These are phyloP conservation scores for Fusarium ramigenum DNA, from an alignment of 2,329 filamentous ascomycete species.

Conservation along the genomic window DNA sequence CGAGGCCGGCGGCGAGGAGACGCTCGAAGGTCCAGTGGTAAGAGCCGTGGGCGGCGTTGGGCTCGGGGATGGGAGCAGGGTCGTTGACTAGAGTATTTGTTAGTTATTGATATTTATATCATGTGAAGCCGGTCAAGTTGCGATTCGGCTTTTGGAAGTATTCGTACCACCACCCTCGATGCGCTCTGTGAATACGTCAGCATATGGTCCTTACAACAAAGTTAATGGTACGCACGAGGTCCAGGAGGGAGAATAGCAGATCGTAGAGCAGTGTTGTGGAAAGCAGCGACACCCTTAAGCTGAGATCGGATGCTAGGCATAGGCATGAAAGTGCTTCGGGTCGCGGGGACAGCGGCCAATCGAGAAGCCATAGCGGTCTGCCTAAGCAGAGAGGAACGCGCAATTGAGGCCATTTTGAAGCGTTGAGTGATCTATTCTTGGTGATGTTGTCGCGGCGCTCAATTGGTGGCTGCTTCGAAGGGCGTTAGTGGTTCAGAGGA, in stretches of 20 bases:
- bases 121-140: slow-evolving; percentile 28
- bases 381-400: slow-evolving; percentile 64
- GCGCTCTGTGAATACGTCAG: slow-evolving; percentile 69
- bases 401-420: slow-evolving; percentile 64
- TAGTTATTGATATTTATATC: slow-evolving; percentile 20
- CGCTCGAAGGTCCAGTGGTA: slow-evolving; percentile 99
- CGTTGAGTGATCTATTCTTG: slow-evolving; percentile 19
- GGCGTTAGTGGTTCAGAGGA: slow-evolving; percentile 20
- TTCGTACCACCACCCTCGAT: slow-evolving; percentile 77
- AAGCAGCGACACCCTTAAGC: slow-evolving; percentile 73
- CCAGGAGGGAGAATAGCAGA: slow-evolving; percentile 85
- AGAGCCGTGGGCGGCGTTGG: slow-evolving; percentile 84
- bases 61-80: slow-evolving; percentile 75
- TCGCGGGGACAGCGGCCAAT: slow-evolving; percentile 50
- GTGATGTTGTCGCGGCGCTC: slow-evolving; percentile 34
- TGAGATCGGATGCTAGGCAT: slow-evolving; percentile 41
- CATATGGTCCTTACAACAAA: not conserved
- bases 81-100: slow-evolving; percentile 76
- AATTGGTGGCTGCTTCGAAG: slow-evolving; percentile 42
- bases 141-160: slow-evolving; percentile 5
- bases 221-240: slow-evolving; percentile 72
- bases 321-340: slow-evolving; percentile 48
- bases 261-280: slow-evolving; percentile 83
- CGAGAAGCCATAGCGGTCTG: slow-evolving; percentile 58
- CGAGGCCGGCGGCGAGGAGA: slow-evolving; percentile 78